These are phyloP conservation scores for Globisporangium camurandrum DNA, from an alignment of 352 stramenopile species.

Conservation along the genomic window DNA sequence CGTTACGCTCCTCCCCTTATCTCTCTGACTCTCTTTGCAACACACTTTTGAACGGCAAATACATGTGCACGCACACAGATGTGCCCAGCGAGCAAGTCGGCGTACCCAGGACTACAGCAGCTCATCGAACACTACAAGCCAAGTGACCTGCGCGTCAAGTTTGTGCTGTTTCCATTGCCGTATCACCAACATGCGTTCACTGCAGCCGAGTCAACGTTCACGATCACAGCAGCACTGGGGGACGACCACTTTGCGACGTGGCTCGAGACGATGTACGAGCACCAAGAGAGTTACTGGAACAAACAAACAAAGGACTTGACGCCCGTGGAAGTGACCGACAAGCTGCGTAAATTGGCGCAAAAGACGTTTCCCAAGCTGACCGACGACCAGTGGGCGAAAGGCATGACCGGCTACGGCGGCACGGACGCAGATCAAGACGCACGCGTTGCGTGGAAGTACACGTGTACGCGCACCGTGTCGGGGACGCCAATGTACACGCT, in stretches of 20 bases:
- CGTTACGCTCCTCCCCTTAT: too few relatives aligned
- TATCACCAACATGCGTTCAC: slow-evolving; percentile 76
- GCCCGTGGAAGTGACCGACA: slow-evolving; percentile 48
- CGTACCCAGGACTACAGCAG: slow-evolving; percentile 59
- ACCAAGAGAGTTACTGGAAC: slow-evolving; percentile 79
- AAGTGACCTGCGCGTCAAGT: slow-evolving; percentile 53
- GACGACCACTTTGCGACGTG: slow-evolving; percentile 49
- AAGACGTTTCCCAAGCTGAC: slow-evolving; percentile 58
- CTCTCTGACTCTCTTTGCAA: background rate
- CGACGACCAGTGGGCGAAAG: slow-evolving; percentile 53
- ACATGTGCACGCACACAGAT: slow-evolving; percentile 28
- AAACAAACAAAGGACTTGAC: slow-evolving; percentile 69
- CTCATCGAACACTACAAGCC: slow-evolving; percentile 43
- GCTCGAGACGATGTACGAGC: slow-evolving; percentile 74
- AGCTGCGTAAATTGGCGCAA: slow-evolving; percentile 56
- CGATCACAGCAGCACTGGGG: slow-evolving; percentile 51
- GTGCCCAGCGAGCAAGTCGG: slow-evolving; percentile 63
- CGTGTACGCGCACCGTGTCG: slow-evolving; percentile 60
- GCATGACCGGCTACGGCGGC: slow-evolving; percentile 70
- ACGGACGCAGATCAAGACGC: slow-evolving; percentile 51
- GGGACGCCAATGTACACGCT: slow-evolving; percentile 75
- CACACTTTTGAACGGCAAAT: too few relatives aligned
- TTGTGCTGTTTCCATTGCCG: slow-evolving; percentile 71
- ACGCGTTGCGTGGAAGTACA: slow-evolving; percentile 76
- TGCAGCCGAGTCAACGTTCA: slow-evolving; percentile 51